These are phyloP conservation scores for Aspergillus felis DNA, from an alignment of 2,329 filamentous ascomycete genomes.

Conservation along the genomic window DNA sequence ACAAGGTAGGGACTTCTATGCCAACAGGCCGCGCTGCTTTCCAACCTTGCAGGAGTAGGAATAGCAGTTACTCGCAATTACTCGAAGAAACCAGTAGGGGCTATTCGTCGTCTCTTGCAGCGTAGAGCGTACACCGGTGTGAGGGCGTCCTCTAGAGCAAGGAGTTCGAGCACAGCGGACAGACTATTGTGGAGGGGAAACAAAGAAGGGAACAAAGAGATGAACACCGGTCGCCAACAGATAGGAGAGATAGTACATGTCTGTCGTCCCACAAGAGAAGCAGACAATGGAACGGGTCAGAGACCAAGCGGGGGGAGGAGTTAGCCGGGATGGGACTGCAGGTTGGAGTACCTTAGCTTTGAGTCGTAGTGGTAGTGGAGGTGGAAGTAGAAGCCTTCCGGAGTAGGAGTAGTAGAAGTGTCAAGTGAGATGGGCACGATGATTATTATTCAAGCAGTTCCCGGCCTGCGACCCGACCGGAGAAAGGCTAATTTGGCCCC, in stretches of 20 bases:
- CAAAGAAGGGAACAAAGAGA: conserved; percentile 2
- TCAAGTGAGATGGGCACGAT: background rate
- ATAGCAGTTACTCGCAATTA: background rate
- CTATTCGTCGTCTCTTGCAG: background rate
- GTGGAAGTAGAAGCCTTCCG: background rate
- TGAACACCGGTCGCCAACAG: conserved; percentile 1
- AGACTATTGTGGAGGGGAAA: conserved; percentile 1
- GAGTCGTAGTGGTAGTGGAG: background rate
- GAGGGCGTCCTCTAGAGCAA: background rate
- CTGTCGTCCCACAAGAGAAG: conserved; percentile 17
- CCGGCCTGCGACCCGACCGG: background rate
- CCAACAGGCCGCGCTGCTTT: background rate
- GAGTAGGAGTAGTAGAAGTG: background rate
- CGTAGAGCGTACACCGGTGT: background rate
- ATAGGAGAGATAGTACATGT: conserved; percentile 14
- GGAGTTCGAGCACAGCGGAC: background rate
- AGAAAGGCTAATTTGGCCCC: background rate
- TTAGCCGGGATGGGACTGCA: background rate
- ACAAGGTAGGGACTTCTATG: background rate
- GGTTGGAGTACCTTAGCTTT: background rate
- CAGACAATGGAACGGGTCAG: background rate
- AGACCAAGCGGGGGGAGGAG: conserved; percentile 2
- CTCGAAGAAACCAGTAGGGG: background rate
- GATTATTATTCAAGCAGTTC: background rate
- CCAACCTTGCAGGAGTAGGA: background rate